Base-by-base conservation (phyloP, 116 monocot genomes). In the Dioscorea cayenensis region DNA sequence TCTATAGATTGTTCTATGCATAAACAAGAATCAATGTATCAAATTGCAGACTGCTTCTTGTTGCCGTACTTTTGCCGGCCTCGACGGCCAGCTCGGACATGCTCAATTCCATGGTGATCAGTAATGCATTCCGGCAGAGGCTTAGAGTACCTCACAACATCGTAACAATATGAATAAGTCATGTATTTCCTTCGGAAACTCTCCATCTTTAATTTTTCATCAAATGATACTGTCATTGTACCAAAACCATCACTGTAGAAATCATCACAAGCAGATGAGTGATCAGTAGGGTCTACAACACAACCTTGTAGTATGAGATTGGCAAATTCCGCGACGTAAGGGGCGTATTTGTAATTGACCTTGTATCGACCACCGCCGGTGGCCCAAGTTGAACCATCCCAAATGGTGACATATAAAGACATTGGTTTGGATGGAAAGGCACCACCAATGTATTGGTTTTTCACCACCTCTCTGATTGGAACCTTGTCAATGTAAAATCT, bases 321-420 rank as follows among this genome's bases (percentile, higher is more conserved):
- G 28, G 76, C 43, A 69, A 85, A 78, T 43, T 81, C 60, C 0
- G 82, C 78, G 23, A 85, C 48, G 63, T 68, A 85, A 21, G 85
- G 85, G 20, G 78, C 78, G 20, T 73, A 75, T 62, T 73, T 78
- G 76, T 85, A 85, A 60, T 85, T 81, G 43, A 85, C 73, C 70
- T 76, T 85, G 78, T 81, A 85, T 16, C 79, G 72, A 7, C 85
- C 85, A 37, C 85, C 85, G 37, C 73, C 70, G 21, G 85, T 85
- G 4, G 85, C 85, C 85, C 85, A 85, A 29, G 49, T 43, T 22
- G 85, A 85, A 12, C 85, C 85, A 60, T 85, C 85, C 85, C 85
- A 85, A 4, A 85, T 85, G 61, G 85, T 85, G 49, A 82, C 82
- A 37, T 85, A 85, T 14, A 85, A 63, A 6, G 82, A 82, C 85